phyloP scores from a whole-genome alignment of 192 early-diverging fungal species.

The Chytriomyces sp. region DNA sequence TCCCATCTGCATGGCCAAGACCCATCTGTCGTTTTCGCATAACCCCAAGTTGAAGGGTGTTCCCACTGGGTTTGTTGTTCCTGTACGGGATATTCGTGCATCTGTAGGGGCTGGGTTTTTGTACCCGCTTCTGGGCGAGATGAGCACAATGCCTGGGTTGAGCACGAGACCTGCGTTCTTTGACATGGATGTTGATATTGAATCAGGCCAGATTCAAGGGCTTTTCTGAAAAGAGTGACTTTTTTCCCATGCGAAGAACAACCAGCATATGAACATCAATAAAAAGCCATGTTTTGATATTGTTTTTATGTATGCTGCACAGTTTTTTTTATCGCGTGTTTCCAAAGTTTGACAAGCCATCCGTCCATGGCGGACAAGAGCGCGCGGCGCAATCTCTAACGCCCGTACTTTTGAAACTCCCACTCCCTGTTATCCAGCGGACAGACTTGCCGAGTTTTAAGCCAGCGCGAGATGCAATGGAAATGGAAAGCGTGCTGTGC shows the following conservation, averaged over 20 bases:
- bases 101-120: slow-evolving; percentile 98
- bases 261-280: not conserved
- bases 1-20: slow-evolving; percentile 99
- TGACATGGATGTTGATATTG: slow-evolving; percentile 91
- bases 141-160: slow-evolving; percentile 98
- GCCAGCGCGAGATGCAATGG: slow-evolving; percentile 97
- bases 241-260: not conserved
- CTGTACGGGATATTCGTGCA: slow-evolving; percentile 93
- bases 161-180: slow-evolving; percentile 95
- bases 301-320: not conserved
- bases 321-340: not conserved
- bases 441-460: slow-evolving; percentile 95
- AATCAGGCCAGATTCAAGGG: slow-evolving; percentile 78
- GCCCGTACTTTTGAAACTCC: slow-evolving; percentile 89
- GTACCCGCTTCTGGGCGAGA: slow-evolving; percentile 92
- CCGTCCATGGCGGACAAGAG: not conserved
- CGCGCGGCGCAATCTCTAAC: not conserved
- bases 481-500: slow-evolving; percentile 95
- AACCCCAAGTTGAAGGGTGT: slow-evolving; percentile 92
- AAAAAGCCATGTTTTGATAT: not conserved
- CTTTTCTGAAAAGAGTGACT: slow-evolving; percentile 71
- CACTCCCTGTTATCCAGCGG: slow-evolving; percentile 98
- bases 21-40: slow-evolving; percentile 91
- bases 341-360: not conserved
- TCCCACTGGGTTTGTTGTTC: slow-evolving; percentile 87